A percentile compares a stretch with the other conserved stretches of the same genome.
These are phyloP conservation scores for Trichoderma orchidacearum DNA, from an alignment of 495 filamentous ascomycete species.

Conservation along the genomic window DNA sequence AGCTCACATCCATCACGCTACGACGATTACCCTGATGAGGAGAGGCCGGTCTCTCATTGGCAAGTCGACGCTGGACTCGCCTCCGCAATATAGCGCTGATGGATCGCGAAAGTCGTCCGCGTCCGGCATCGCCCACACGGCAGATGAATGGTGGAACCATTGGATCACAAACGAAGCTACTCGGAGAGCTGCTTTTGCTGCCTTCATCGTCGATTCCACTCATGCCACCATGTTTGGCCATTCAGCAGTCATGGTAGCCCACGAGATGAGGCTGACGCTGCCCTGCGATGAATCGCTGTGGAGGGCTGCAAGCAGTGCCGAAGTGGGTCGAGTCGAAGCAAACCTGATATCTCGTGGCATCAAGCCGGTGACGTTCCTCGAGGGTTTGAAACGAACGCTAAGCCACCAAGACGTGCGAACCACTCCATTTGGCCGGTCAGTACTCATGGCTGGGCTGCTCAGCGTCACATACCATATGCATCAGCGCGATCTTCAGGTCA, in stretches of 20 bases:
- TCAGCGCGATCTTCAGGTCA: slow-evolving; percentile 89
- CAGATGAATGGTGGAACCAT: slow-evolving; percentile 88
- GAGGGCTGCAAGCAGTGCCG: slow-evolving; percentile 79
- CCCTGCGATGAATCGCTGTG: slow-evolving; percentile 91
- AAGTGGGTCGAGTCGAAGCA: slow-evolving; percentile 78
- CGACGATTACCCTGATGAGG: slow-evolving; percentile 89
- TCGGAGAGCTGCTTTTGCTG: slow-evolving; percentile 79
- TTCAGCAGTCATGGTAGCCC: slow-evolving; percentile 91
- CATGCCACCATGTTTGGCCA: slow-evolving; percentile 99
- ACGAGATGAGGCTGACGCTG: slow-evolving; percentile 83
- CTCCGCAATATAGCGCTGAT: slow-evolving; percentile 54
- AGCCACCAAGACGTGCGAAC: slow-evolving; percentile 80
- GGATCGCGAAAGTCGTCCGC: slow-evolving; percentile 47
- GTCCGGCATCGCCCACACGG: slow-evolving; percentile 43
- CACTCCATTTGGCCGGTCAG: slow-evolving; percentile 88
- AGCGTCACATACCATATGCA: slow-evolving; percentile 98
- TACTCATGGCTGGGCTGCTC: slow-evolving; percentile 86
- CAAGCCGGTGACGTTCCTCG: slow-evolving; percentile 78
- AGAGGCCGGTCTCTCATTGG: slow-evolving; percentile 84
- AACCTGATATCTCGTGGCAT: slow-evolving; percentile 71
- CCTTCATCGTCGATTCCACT: slow-evolving; percentile 89
- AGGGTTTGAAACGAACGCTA: slow-evolving; percentile 81
- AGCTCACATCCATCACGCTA: slow-evolving; percentile 94
- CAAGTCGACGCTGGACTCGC: slow-evolving; percentile 76
- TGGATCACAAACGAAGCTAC: slow-evolving; percentile 96